Evolutionary conservation across 257 asterid species (phyloP), one percentile per base, ranked within the genome.

Genomic region (Agastache rugosa): DNA sequence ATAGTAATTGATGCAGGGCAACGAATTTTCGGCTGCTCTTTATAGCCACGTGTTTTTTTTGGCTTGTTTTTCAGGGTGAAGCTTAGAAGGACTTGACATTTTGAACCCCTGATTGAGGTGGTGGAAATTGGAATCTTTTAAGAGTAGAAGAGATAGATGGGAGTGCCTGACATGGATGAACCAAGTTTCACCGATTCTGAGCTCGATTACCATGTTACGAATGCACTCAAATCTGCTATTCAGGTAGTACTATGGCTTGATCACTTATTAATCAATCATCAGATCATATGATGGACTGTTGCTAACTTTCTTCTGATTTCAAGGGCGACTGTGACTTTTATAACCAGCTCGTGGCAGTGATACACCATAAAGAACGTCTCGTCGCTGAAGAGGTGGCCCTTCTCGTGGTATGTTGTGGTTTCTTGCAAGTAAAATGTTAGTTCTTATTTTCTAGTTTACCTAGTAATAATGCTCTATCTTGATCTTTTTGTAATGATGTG

Each of bases 371-470:
- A 58, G 82, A 85, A 53, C 81, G 71, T 14, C 85, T 86, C 69
- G 54, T 3, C n/a, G 58, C 85, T 6, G 99, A 90, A 39, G 88
- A 92, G 78, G 94, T 82, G 74, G 97, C 99, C 63, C 83, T 83
- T 55, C 93, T 92, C 5, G 96, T 90, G 98, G 99, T 95, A 89
- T 68, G 87, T 45, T 74, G 37, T 44, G 68, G 1, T 65, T 63
- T 72, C 35, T 41, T 55, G 73, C 60, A 19, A n/a, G 34, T 4
- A 39, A 70, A 22, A 15, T 53, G 29, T 54, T 51, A 2, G 15
- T 34, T 79, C 1, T 14, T 42, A 12, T 8, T 23, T 75, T 14
- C 16, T 11, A 31, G 39, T 65, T 11, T 56, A 50, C 66, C 29
- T 10, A 59, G 37, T 72, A 29, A 75, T 55, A 31, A 22, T 75